phyloP scores from a whole-genome alignment of 2,329 filamentous ascomycete genomes.

The Nemania sp. region DNA sequence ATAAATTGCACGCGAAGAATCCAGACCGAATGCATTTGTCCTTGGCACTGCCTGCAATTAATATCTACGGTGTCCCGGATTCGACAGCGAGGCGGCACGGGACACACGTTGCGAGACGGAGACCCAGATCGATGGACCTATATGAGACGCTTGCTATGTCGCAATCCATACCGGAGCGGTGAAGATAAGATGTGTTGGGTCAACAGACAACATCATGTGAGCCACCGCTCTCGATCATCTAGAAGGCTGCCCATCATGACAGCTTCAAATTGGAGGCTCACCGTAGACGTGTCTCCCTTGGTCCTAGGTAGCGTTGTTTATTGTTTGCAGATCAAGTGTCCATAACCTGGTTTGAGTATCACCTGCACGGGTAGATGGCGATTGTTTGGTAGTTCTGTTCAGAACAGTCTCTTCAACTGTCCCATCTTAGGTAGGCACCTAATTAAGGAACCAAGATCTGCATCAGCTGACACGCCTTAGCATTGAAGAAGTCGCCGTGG shows the following conservation, averaged over 20 bases:
- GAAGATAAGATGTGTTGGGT: conserved; percentile 14
- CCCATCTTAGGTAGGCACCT: too few relatives aligned
- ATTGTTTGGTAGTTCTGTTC: too few relatives aligned
- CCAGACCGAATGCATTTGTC: not conserved
- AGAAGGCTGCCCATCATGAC: not conserved
- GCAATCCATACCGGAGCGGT: conserved; percentile 11
- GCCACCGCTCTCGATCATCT: not conserved
- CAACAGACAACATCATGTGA: conserved; percentile 9
- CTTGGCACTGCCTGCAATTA: conserved; percentile 18
- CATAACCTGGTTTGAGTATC: too few relatives aligned
- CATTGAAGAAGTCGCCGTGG: too few relatives aligned
- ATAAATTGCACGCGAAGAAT: conserved; percentile 6
- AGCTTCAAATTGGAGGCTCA: not conserved
- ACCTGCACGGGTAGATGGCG: too few relatives aligned
- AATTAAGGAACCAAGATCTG: too few relatives aligned
- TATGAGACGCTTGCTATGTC: conserved; percentile 15
- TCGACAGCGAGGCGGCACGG: conserved; percentile 19
- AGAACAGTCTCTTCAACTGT: too few relatives aligned
- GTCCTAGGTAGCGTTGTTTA: too few relatives aligned
- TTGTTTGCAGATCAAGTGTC: too few relatives aligned
- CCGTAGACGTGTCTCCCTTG: too few relatives aligned
- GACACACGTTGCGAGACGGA: conserved; percentile 5
- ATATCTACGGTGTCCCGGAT: conserved; percentile 21
- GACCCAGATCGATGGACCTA: conserved; percentile 5
- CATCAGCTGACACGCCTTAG: too few relatives aligned